Conservation (phyloP, 1,284 basidiomycete species). For the Singerocomus rubriflavus region DNA sequence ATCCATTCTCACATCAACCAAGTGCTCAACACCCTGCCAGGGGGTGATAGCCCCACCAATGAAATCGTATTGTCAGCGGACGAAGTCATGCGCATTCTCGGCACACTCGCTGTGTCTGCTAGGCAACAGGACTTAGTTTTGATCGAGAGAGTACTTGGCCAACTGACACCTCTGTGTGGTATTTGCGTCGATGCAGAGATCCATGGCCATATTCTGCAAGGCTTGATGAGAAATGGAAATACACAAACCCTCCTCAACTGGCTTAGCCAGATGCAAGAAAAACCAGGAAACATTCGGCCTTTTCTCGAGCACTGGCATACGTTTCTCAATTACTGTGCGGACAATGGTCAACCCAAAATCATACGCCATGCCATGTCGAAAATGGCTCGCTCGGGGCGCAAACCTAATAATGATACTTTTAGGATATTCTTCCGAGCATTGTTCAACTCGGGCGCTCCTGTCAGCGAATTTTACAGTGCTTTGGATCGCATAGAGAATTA, state of each 20-base stretch:
- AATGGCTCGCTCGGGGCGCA: slow-evolving; percentile 46
- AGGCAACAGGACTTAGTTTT: slow-evolving; percentile 46
- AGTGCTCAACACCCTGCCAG: slow-evolving; percentile 31
- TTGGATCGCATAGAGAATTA: slow-evolving; percentile 45
- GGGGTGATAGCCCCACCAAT: slow-evolving; percentile 7
- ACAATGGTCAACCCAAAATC: slow-evolving; percentile 36
- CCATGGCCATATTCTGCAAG: slow-evolving; percentile 46
- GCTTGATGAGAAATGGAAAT: slow-evolving; percentile 43
- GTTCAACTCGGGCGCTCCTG: slow-evolving; percentile 37
- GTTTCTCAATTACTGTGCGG: slow-evolving; percentile 45
- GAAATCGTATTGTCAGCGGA: slow-evolving; percentile 11
- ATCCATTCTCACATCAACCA: slow-evolving; percentile 30
- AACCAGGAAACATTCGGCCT: slow-evolving; percentile 43
- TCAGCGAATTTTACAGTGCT: slow-evolving; percentile 38
- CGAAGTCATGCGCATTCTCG: slow-evolving; percentile 29
- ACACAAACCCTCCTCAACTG: slow-evolving; percentile 44
- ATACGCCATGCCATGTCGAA: slow-evolving; percentile 41
- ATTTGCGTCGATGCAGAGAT: slow-evolving; percentile 39
- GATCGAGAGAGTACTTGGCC: slow-evolving; percentile 47
- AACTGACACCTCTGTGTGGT: slow-evolving; percentile 45
- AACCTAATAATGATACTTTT: slow-evolving; percentile 47
- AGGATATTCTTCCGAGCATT: slow-evolving; percentile 43
- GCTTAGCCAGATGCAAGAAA: slow-evolving; percentile 47
- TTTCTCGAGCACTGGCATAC: slow-evolving; percentile 54
- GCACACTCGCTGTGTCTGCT: slow-evolving; percentile 47